Percentiles rank a stretch among this genome's conserved stretches.
Evolutionary conservation across 2,329 filamentous ascomycete genomes (phyloP).

Genomic region (Colletotrichum acutatum): DNA sequence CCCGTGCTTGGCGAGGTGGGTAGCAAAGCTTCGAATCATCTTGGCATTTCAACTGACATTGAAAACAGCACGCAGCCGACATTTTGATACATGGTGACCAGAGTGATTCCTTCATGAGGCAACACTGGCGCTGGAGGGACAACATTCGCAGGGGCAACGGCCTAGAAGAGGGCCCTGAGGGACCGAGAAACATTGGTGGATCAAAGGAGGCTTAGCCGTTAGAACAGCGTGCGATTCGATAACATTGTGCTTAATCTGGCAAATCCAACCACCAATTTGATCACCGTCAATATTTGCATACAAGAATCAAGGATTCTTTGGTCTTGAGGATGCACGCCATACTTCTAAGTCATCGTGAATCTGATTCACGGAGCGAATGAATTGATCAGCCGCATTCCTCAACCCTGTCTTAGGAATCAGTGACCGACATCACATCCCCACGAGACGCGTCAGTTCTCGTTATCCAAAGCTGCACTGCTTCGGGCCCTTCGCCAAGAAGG

Average conservation of each 20-base stretch:
- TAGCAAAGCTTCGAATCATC: neutral
- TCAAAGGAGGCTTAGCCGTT: neutral
- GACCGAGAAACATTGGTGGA: constrained; percentile 39
- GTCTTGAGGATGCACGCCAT: too few relatives aligned
- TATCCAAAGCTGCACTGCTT: neutral
- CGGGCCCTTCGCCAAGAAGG: neutral
- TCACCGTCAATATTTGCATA: too few relatives aligned
- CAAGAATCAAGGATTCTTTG: too few relatives aligned
- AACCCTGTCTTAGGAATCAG: too few relatives aligned
- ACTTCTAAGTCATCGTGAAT: too few relatives aligned
- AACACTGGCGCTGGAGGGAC: constrained; percentile 46
- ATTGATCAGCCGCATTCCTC: too few relatives aligned
- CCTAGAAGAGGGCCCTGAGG: constrained; percentile 43
- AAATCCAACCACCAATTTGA: too few relatives aligned
- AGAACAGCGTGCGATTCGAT: neutral
- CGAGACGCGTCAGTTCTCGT: neutral
- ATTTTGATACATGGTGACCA: constrained; percentile 42
- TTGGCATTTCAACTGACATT: constrained; percentile 18
- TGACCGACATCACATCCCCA: too few relatives aligned
- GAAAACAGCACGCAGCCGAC: constrained; percentile 44
- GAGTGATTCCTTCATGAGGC: constrained; percentile 43
- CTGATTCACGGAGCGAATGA: too few relatives aligned
- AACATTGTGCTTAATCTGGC: too few relatives aligned
- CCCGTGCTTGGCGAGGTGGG: constrained; percentile 46
- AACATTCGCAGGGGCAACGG: constrained; percentile 42